Evolutionary conservation across 768 basidiomycete species (phyloP), one percentile per base, ranked within the genome.

Genomic region (Bullera alba): DNA sequence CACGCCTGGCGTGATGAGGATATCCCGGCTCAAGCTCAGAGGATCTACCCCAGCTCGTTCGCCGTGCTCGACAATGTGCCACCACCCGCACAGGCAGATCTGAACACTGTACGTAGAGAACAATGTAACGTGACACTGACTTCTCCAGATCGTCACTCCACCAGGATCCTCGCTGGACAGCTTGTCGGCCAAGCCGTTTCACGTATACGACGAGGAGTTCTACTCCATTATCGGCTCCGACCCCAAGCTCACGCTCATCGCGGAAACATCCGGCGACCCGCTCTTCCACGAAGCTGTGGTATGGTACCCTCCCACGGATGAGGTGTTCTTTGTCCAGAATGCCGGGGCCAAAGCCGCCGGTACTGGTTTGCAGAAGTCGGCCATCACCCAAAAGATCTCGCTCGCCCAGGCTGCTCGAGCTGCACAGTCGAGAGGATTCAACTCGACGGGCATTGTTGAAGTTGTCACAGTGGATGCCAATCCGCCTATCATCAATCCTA

Each of bases 321-420:
- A 83, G 55, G 75, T 88, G 1, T 83, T 81, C 73, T 88, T 88
- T 61, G 76, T 79, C 4, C 83, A 82, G 69, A 85, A 81, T 53
- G 80, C 79, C 48, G 84, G 85, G 4, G 84, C 83, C 1, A 48
- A 78, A 26, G 75, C 83, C 1, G 83, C 84, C 5, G 77, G 79
- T 61, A 84, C 79, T 43, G 81, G 81, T 54, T 67, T 82, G 43
- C 69, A 83, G 55, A 78, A 82, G 51, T 84, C 83, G 60, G 85
- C 80, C 52, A 72, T 79, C 35, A 75, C 84, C 1, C 77, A 79
- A 26, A 83, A 79, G 67, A 81, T 87, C 62, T 80, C 74, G 56
- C 71, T 87, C 65, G 75, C 73, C 12, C 79, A 81, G 21, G 79
- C 82, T 12, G 78, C 79, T 35, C 42, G 42, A 46, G 22, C 42